Evolutionary conservation across 1,139 yeast species (phyloP), one percentile per base, ranked within the genome.

Genomic region (Meyerozyma carpophila): DNA sequence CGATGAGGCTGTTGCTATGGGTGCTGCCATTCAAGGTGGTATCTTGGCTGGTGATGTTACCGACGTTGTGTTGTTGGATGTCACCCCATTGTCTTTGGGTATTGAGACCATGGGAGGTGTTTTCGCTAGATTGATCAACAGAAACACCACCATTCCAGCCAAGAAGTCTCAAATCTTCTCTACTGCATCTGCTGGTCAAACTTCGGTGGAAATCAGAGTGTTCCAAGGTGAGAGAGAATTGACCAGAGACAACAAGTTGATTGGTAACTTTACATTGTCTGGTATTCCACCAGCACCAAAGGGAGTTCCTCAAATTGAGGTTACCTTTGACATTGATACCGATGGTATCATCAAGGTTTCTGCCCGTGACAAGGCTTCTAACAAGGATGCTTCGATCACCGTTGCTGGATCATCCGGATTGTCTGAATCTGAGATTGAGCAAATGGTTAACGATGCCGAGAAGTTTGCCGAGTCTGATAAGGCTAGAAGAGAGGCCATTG

Each of bases 191-290:
- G 91, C 95, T 62, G 98, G 98, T 65, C 98, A 93, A 79, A 91
- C 98, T 49, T 89, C 97, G 56, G 98, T 93, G 56, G 98, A 91
- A 75, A 91, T 93, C 70, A 85, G 97, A 76, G 98, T 93, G 47
- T 93, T 88, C 96, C 98, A 93, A 79, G 98, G 98, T 79, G 98
- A 93, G 80, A 88, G 98, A 81, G 98, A 93, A 74, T 84, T 93
- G 63, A 96, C 94, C 62, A 86, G 96, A 76, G 98, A 93, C 79
- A 93, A 93, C 85, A 93, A 93, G 77, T 81, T 91, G 70, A 91
- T 93, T 69, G 98, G 98, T 71, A 91, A 93, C 86, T 90, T 91
- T 73, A 88, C 95, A 51, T 81, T 91, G 62, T 78, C 93, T 57
- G 98, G 97, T 69, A 91, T 91, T 55, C 95, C 98, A 73, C 96